A percentile compares a stretch with the other conserved stretches of the same genome.
Conservation (phyloP, 805 yeast species). For the Kurtzmaniella fragi region DNA sequence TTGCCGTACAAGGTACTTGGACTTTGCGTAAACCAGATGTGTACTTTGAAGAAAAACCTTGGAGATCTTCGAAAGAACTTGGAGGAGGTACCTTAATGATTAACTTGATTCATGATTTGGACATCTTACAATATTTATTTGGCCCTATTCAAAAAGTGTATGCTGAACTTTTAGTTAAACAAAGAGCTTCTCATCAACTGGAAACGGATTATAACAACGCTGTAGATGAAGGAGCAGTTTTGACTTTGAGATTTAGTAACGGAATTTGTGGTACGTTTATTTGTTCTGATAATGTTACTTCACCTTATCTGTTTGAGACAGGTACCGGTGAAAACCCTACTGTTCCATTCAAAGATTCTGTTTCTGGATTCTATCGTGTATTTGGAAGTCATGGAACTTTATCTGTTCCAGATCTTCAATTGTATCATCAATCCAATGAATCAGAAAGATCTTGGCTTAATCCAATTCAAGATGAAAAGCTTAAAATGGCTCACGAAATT, state of each 20-base stretch:
- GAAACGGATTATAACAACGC: constrained; percentile 1
- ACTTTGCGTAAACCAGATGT: constrained; percentile 28
- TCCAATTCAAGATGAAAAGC: constrained; percentile 13
- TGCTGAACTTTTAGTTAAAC: constrained; percentile 29
- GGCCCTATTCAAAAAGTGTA: constrained; percentile 34
- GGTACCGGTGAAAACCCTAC: constrained; percentile 39
- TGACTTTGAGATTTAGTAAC: constrained; percentile 24
- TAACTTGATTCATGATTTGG: constrained; percentile 36
- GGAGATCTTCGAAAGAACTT: constrained; percentile 22
- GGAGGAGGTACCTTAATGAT: constrained; percentile 37
- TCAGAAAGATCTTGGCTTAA: constrained; percentile 18
- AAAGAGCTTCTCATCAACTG: constrained; percentile 16
- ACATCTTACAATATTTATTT: constrained; percentile 30
- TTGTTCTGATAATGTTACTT: constrained; percentile 32
- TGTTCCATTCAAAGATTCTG: constrained; percentile 23
- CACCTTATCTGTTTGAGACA: constrained; percentile 34
- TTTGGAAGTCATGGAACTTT: constrained; percentile 36
- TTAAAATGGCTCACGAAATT: constrained; percentile 12
- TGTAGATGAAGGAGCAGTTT: constrained; percentile 37
- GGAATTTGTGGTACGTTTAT: constrained; percentile 34
- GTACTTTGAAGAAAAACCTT: constrained; percentile 27
- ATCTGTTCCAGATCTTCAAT: constrained; percentile 31
- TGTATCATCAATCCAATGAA: constrained; percentile 22
- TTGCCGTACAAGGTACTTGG: constrained; percentile 39
- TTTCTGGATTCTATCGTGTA: constrained; percentile 30